Conservation (phyloP, 495 filamentous ascomycete species). For the Aspergillus leporis region DNA sequence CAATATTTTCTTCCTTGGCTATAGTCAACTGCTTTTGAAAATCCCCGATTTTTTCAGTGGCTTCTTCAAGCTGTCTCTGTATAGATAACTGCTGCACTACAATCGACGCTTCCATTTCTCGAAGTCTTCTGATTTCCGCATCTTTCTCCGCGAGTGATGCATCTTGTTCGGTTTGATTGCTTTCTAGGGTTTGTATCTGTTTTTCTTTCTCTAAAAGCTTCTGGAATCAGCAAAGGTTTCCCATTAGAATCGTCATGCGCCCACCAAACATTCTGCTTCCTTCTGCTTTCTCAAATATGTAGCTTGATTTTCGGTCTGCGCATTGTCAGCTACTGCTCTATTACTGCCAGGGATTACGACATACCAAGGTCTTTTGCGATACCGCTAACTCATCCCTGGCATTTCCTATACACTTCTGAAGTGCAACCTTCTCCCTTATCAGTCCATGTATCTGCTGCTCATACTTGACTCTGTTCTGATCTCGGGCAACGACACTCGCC, state of each 20-base stretch:
- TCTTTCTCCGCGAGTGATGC: slow-evolving; percentile 21
- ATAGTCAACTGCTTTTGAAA: slow-evolving; percentile 21
- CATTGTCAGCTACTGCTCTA: slow-evolving; percentile 16
- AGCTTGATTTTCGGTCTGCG: slow-evolving; percentile 22
- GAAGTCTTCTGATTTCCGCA: slow-evolving; percentile 23
- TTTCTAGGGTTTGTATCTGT: slow-evolving; percentile 24
- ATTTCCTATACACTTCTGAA: slow-evolving; percentile 16
- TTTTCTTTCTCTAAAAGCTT: slow-evolving; percentile 26
- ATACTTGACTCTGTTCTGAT: slow-evolving; percentile 23
- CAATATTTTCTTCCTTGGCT: slow-evolving; percentile 7
- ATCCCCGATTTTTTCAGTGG: slow-evolving; percentile 18
- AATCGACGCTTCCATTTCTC: slow-evolving; percentile 21
- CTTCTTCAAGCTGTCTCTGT: slow-evolving; percentile 24
- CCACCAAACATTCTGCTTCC: slow-evolving; percentile 20
- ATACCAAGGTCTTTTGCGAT: slow-evolving; percentile 29
- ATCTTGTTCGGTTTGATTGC: slow-evolving; percentile 15
- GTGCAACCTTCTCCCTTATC: slow-evolving; percentile 23
- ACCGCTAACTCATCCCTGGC: slow-evolving; percentile 21
- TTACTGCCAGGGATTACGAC: not conserved
- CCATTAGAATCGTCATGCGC: not conserved
- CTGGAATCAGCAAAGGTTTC: slow-evolving; percentile 14
- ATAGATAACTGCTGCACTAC: slow-evolving; percentile 22
- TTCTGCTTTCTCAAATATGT: slow-evolving; percentile 11
- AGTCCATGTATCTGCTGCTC: slow-evolving; percentile 26
- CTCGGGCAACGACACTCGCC: slow-evolving; percentile 20